Evolutionary conservation across 2,329 filamentous ascomycete genomes (phyloP).

Genomic region (Aspergillus flavus): DNA sequence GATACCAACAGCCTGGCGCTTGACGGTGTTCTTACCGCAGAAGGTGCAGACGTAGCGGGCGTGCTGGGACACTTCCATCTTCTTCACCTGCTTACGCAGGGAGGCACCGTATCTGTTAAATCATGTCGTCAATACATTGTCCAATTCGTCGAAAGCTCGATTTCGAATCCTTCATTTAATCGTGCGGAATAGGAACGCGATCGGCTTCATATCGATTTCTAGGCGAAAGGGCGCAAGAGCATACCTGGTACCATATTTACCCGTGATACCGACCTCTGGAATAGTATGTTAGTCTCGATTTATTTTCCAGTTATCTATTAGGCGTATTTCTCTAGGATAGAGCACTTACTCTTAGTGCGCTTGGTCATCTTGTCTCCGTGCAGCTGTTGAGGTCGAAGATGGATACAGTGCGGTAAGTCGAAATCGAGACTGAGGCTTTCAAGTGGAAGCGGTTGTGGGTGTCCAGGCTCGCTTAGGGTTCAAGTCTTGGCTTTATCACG

Average conservation of each 20-base stretch:
- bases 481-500: slow-evolving; percentile 33
- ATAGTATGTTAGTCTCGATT: slow-evolving; percentile 29
- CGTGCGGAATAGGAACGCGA: slow-evolving; percentile 13
- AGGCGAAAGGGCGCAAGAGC: slow-evolving; percentile 41
- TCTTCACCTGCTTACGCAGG: slow-evolving; percentile 99
- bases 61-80: slow-evolving; percentile 99
- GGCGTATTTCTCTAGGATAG: background rate
- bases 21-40: slow-evolving; percentile 95
- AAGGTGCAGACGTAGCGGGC: slow-evolving; percentile 97
- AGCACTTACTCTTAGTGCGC: slow-evolving; percentile 75
- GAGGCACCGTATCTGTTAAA: slow-evolving; percentile 88
- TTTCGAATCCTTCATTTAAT: slow-evolving; percentile 22
- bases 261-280: slow-evolving; percentile 90
- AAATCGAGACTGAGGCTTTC: slow-evolving; percentile 37
- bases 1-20: slow-evolving; percentile 89
- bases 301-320: background rate
- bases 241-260: slow-evolving; percentile 97
- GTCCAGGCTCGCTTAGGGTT: slow-evolving; percentile 42
- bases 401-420: slow-evolving; percentile 36
- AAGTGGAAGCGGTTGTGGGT: slow-evolving; percentile 39
- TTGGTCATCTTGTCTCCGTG: slow-evolving; percentile 77
- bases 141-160: slow-evolving; percentile 17
- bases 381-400: slow-evolving; percentile 42
- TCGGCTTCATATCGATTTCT: slow-evolving; percentile 21
- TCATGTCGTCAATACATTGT: slow-evolving; percentile 25